Conservation (phyloP, 768 basidiomycete species). For the Lactarius deliciosus region DNA sequence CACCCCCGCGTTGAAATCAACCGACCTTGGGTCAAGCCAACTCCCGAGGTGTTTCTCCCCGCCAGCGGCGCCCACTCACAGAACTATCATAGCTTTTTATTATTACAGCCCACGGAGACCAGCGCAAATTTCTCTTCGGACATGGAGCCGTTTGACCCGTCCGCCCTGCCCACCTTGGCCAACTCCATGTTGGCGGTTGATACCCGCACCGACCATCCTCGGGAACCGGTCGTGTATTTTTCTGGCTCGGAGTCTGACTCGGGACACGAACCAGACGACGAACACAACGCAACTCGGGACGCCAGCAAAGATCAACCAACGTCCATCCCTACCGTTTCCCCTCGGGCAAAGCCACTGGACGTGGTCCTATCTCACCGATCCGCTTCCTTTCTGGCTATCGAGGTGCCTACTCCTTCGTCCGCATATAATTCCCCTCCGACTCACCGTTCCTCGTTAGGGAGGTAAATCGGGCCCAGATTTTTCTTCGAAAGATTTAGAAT, state of each 20-base stretch:
- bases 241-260: conserved; percentile 27
- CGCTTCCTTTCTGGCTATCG: conserved; percentile 19
- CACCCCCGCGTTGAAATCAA: not conserved
- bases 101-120: conserved; percentile 6
- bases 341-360: conserved; percentile 14
- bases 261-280: conserved; percentile 20
- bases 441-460: conserved; percentile 18
- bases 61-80: not conserved
- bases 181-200: conserved; percentile 14
- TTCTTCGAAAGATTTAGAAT: conserved; percentile 14
- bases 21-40: conserved; percentile 15
- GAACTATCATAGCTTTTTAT: conserved; percentile 10
- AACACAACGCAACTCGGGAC: conserved; percentile 14
- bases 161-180: conserved; percentile 6
- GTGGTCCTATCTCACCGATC: conserved; percentile 14
- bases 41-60: conserved; percentile 10
- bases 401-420: conserved; percentile 14
- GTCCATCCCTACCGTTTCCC: conserved; percentile 13
- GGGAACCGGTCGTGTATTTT: conserved; percentile 9
- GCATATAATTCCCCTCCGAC: not conserved
- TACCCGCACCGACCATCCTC: conserved; percentile 12
- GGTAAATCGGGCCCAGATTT: conserved; percentile 1
- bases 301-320: conserved; percentile 14
- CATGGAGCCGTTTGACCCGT: conserved; percentile 4
- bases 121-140: conserved; percentile 11